Conservation (phyloP, 345 rosid species). For the Ceriops decandra region DNA sequence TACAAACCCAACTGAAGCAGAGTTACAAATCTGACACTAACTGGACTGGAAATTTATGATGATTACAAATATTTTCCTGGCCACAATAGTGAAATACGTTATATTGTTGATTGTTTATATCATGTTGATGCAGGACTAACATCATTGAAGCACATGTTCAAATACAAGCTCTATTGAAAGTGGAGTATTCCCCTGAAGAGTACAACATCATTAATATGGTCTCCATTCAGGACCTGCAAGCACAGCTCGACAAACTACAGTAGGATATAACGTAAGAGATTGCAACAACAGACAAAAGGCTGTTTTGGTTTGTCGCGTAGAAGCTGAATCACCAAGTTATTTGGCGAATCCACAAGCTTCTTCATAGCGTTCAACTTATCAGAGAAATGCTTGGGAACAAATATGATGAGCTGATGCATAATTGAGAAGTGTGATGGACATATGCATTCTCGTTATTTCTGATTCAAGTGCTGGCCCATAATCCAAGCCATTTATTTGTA, state of each 20-base stretch:
- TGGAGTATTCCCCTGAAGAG: conserved; percentile 75
- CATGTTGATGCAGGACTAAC: conserved; percentile 62
- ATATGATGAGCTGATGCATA: no score
- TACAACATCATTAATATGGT: conserved; percentile 62
- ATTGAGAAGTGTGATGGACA: no score
- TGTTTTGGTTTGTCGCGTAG: background rate
- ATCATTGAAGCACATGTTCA: conserved; percentile 92
- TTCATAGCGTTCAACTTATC: no score
- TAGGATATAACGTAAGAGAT: conserved; percentile 18
- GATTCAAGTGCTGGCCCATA: no score
- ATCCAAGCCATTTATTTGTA: no score
- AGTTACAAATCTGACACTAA: no score
- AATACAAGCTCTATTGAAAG: conserved; percentile 59
- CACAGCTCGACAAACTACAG: conserved; percentile 66
- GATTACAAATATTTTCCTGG: background rate
- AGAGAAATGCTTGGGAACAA: no score
- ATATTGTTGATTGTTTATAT: background rate
- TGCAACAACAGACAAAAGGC: background rate
- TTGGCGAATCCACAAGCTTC: no score
- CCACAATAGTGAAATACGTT: no score
- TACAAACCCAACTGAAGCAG: no score
- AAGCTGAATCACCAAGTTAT: no score
- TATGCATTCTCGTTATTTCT: no score
- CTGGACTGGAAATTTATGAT: background rate
- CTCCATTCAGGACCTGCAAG: conserved; percentile 56